Conservation (phyloP, 2,329 filamentous ascomycete genomes). For the Ascochyta fabae region DNA sequence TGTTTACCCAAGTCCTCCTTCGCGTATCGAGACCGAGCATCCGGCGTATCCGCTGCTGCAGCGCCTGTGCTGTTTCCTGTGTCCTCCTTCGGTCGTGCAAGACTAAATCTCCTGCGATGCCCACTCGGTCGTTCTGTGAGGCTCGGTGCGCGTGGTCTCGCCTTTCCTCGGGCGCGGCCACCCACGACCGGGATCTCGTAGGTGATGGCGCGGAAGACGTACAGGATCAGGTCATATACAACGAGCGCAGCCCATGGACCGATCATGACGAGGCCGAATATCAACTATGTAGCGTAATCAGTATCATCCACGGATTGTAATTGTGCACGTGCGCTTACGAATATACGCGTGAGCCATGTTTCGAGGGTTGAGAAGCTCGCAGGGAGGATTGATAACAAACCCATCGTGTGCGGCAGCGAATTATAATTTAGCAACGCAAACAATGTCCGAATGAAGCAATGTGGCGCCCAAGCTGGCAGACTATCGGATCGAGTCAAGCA, state of each 20-base stretch:
- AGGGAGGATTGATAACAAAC: constrained; percentile 70
- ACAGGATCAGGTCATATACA: constrained; percentile 68
- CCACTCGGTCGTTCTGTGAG: constrained; percentile 64
- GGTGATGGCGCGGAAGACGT: constrained; percentile 63
- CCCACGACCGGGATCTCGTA: constrained; percentile 67
- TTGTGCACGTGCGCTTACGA: constrained; percentile 56
- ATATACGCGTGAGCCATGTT: constrained; percentile 66
- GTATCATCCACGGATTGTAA: background rate
- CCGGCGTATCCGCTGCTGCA: constrained; percentile 26
- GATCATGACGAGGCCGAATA: constrained; percentile 61
- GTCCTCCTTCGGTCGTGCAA: constrained; percentile 41
- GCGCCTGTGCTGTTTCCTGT: constrained; percentile 29
- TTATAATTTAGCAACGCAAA: background rate
- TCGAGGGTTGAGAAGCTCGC: constrained; percentile 64
- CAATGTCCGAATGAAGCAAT: background rate
- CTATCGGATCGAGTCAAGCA: background rate
- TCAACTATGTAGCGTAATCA: background rate
- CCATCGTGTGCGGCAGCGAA: constrained; percentile 55
- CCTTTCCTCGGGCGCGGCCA: constrained; percentile 65
- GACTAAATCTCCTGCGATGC: constrained; percentile 53
- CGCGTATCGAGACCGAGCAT: constrained; percentile 37
- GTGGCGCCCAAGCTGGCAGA: background rate
- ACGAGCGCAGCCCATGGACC: constrained; percentile 67
- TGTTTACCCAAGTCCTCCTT: constrained; percentile 20
- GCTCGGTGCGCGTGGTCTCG: constrained; percentile 66